These are phyloP conservation scores for Echeveria elegans DNA, from an alignment of 164 flowering plant species.

Conservation along the genomic window DNA sequence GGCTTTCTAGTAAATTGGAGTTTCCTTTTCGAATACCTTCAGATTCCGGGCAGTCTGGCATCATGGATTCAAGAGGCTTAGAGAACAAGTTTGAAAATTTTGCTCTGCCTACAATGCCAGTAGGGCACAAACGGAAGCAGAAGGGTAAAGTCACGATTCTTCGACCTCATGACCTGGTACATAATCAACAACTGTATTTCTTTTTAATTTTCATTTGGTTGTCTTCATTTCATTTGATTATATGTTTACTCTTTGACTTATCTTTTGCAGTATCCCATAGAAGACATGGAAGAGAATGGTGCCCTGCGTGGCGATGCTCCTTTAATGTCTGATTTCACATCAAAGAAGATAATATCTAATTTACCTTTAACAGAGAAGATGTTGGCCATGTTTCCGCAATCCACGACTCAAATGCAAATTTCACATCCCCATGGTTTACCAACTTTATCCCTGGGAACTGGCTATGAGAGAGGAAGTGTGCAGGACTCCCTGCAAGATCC, in stretches of 20 bases:
- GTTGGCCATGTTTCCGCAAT: slow-evolving; percentile 36
- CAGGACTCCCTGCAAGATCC: slow-evolving; percentile 25
- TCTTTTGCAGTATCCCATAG: slow-evolving; percentile 43
- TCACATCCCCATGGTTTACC: slow-evolving; percentile 48
- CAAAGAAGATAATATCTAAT: slow-evolving; percentile 39
- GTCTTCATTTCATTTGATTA: not conserved
- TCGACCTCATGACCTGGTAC: slow-evolving; percentile 44
- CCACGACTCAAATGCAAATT: slow-evolving; percentile 27
- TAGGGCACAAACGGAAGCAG: slow-evolving; percentile 19
- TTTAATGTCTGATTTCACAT: slow-evolving; percentile 35
- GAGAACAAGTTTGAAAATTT: slow-evolving; percentile 28
- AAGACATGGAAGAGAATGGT: slow-evolving; percentile 29
- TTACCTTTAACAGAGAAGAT: slow-evolving; percentile 50
- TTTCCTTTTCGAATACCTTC: slow-evolving; percentile 56
- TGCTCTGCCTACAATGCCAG: slow-evolving; percentile 24
- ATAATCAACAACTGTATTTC: slow-evolving; percentile 11
- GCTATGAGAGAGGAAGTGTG: slow-evolving; percentile 9
- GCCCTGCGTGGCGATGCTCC: slow-evolving; percentile 27
- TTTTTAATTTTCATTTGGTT: not conserved
- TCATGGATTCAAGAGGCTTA: slow-evolving; percentile 22
- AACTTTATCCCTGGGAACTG: slow-evolving; percentile 56
- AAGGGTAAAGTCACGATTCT: slow-evolving; percentile 21
- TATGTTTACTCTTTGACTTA: not conserved
- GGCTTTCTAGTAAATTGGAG: slow-evolving; percentile 33
- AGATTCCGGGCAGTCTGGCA: slow-evolving; percentile 25